Evolutionary conservation across 225 moss, liverwort and hornwort genomes (phyloP).

Genomic region (Pseudoscleropodium purum): DNA sequence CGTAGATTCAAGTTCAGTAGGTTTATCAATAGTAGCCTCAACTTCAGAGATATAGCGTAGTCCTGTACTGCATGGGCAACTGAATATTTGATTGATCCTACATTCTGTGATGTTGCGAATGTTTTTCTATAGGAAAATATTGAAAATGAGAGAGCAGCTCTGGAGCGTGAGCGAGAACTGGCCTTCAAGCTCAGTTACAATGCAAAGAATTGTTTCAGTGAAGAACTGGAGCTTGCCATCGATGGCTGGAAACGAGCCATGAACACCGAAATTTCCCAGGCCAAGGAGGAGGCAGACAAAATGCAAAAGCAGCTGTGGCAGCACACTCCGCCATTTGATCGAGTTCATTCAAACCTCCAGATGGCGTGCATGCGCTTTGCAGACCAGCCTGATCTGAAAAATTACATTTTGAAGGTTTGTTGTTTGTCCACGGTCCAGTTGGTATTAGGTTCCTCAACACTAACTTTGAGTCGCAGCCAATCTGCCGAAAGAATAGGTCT

Average conservation of each 20-base stretch:
- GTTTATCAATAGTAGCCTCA: background rate
- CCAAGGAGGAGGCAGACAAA: conserved; percentile 49
- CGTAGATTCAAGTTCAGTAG: background rate
- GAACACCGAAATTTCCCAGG: conserved; percentile 71
- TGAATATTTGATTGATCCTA: conserved; percentile 32
- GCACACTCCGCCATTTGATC: conserved; percentile 1
- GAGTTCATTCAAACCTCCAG: conserved; percentile 27
- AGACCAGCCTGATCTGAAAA: conserved; percentile 22
- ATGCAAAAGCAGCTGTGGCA: conserved; percentile 19
- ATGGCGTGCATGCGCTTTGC: conserved; percentile 14
- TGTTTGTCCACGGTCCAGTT: background rate
- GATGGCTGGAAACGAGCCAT: conserved; percentile 80
- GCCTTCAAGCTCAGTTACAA: conserved; percentile 41
- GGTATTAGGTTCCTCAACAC: background rate
- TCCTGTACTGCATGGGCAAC: background rate
- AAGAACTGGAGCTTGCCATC: conserved; percentile 70
- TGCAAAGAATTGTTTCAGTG: conserved; percentile 55
- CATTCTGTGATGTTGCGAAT: background rate
- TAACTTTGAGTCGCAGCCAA: background rate
- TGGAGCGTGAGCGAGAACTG: conserved; percentile 56
- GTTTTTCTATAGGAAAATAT: conserved; percentile 22
- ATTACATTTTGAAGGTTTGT: conserved; percentile 27
- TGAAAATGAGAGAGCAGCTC: conserved; percentile 41
- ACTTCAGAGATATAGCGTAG: background rate
- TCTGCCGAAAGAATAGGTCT: background rate